Conservation (phyloP, 768 basidiomycete species). For the Leccinellum albellum region DNA sequence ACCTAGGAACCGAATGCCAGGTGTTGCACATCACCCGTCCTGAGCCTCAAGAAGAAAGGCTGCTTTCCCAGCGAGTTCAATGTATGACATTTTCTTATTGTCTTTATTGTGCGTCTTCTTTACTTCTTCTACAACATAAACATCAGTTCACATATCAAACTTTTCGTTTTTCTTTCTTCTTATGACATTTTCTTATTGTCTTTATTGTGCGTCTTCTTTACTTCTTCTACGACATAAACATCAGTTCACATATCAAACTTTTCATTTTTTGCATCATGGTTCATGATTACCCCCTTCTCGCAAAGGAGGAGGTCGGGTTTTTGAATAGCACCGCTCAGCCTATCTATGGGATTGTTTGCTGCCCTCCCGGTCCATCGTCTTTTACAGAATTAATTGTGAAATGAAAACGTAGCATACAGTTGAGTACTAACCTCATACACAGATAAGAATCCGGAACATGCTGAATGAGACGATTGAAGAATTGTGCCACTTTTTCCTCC, state of each 20-base stretch:
- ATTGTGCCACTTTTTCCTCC: too few relatives aligned
- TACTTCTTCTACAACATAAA: neutral
- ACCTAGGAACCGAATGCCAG: neutral
- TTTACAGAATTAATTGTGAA: too few relatives aligned
- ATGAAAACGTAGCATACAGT: fast-evolving
- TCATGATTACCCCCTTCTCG: neutral
- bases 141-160: too few relatives aligned
- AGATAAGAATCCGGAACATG: too few relatives aligned
- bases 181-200: neutral
- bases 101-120: neutral
- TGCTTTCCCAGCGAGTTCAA: neutral
- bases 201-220: neutral
- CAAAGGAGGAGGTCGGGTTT: neutral
- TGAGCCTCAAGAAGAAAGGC: neutral
- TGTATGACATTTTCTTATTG: neutral
- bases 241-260: neutral
- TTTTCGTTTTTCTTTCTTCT: too few relatives aligned
- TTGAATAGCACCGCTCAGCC: neutral
- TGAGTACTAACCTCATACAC: too few relatives aligned
- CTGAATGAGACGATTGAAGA: too few relatives aligned
- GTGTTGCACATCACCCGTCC: neutral
- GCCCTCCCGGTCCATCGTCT: neutral
- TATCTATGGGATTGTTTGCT: neutral
- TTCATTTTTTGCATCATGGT: neutral
- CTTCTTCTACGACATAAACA: neutral